Conservation (phyloP, 2,329 filamentous ascomycete genomes). For the Aspergillus thermomutatus region DNA sequence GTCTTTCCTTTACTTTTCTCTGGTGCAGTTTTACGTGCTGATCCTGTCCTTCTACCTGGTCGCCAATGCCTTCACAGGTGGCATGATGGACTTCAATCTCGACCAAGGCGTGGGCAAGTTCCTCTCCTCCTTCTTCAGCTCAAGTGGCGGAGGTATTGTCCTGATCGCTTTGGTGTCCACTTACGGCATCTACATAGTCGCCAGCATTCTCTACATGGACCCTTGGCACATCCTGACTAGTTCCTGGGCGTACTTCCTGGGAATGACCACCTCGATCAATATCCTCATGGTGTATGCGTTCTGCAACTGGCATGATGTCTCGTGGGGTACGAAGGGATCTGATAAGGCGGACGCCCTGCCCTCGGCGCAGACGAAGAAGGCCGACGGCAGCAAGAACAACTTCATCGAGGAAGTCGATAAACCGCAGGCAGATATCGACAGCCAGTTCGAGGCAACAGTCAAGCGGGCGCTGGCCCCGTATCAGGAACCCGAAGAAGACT, state of each 20-base stretch:
- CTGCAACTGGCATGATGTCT: slow-evolving; percentile 99
- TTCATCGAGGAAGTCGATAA: slow-evolving; percentile 96
- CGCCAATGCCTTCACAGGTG: slow-evolving; percentile 68
- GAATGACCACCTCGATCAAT: slow-evolving; percentile 98
- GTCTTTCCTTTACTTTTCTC: slow-evolving; percentile 80
- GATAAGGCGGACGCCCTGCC: slow-evolving; percentile 93
- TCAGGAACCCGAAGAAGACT: slow-evolving; percentile 69
- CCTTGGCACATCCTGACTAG: slow-evolving; percentile 99
- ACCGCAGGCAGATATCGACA: slow-evolving; percentile 96
- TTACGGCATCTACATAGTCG: slow-evolving; percentile 94
- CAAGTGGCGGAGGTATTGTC: slow-evolving; percentile 80
- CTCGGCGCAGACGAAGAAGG: slow-evolving; percentile 82
- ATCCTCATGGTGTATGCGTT: slow-evolving; percentile 99
- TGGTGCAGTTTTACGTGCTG: slow-evolving; percentile 88
- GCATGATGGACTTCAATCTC: slow-evolving; percentile 60
- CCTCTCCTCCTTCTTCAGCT: slow-evolving; percentile 76
- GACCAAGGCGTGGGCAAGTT: slow-evolving; percentile 63
- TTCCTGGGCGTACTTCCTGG: slow-evolving; percentile 85
- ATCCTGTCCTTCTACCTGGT: slow-evolving; percentile 86
- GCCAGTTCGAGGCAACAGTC: slow-evolving; percentile 92
- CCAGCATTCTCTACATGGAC: slow-evolving; percentile 95
- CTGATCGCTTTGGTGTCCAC: slow-evolving; percentile 89
- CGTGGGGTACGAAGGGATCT: slow-evolving; percentile 98
- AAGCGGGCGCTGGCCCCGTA: slow-evolving; percentile 87
- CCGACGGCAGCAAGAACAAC: slow-evolving; percentile 71